Conservation (phyloP, 208 protist genomes). For the Phytomonas francai region DNA sequence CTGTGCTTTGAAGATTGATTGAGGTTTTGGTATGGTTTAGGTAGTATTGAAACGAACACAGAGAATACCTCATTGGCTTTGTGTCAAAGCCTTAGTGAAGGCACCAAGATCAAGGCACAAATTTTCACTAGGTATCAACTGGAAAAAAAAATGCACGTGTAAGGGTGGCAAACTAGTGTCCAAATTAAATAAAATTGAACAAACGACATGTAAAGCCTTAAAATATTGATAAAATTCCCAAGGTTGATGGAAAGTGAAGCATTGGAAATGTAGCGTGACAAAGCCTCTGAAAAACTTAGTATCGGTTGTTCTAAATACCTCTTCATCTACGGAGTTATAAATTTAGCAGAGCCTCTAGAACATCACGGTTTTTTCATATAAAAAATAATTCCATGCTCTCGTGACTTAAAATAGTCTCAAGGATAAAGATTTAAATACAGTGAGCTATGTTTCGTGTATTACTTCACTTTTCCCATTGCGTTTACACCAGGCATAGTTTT, state of each 20-base stretch:
- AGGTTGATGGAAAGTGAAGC: not conserved
- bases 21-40: not conserved
- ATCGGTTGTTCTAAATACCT: not conserved
- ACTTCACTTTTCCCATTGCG: not conserved
- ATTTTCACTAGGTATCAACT: not conserved
- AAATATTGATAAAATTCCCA: not conserved
- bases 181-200: conserved; percentile 20
- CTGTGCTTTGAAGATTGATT: not conserved
- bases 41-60: not conserved
- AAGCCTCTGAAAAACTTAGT: not conserved
- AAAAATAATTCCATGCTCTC: not conserved
- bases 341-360: not conserved
- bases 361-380: not conserved
- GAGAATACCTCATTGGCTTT: not conserved
- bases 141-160: conserved; percentile 4
- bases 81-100: not conserved
- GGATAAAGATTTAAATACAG: not conserved
- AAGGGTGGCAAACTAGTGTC: conserved; percentile 9
- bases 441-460: not conserved
- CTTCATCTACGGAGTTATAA: not conserved
- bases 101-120: not conserved
- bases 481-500: not conserved
- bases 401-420: not conserved
- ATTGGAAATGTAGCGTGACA: not conserved
- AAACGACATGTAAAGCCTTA: not conserved